These are phyloP conservation scores for Immersiporthe knoxdaviesiana DNA, from an alignment of 2,329 filamentous ascomycete species.

Conservation along the genomic window DNA sequence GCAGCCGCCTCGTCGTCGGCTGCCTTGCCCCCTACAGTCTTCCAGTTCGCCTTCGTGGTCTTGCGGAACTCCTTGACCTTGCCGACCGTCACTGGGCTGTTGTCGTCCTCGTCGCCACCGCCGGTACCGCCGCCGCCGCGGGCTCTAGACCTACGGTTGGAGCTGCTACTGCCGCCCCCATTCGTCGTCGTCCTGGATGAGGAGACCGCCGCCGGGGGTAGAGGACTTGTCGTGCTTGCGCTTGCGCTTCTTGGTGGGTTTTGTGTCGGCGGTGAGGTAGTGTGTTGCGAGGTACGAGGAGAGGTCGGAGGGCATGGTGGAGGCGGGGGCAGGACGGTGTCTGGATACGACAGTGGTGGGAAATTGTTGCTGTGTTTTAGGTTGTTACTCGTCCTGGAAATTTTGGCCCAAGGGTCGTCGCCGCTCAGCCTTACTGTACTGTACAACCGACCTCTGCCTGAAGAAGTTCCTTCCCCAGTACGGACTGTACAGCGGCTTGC, in stretches of 20 bases:
- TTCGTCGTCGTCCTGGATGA: slow-evolving; percentile 69
- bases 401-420: slow-evolving; percentile 6
- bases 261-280: slow-evolving; percentile 71
- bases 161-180: slow-evolving; percentile 42
- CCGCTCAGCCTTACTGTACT: slow-evolving; percentile 16
- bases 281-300: slow-evolving; percentile 88
- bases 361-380: background rate
- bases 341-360: too few species aligned
- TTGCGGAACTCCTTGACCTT: slow-evolving; percentile 68
- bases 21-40: slow-evolving; percentile 54
- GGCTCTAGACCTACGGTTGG: slow-evolving; percentile 33
- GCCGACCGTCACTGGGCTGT: slow-evolving; percentile 53
- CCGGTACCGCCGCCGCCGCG: slow-evolving; percentile 47
- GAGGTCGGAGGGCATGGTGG: slow-evolving; percentile 61
- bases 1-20: slow-evolving; percentile 59
- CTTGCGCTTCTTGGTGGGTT: slow-evolving; percentile 66
- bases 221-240: slow-evolving; percentile 53
- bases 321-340: background rate
- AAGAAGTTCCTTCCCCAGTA: background rate
- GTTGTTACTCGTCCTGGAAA: slow-evolving; percentile 1
- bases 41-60: slow-evolving; percentile 81
- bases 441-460: background rate
- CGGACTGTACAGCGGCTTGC: background rate
- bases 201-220: slow-evolving; percentile 46
- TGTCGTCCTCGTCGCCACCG: slow-evolving; percentile 53